These are phyloP conservation scores for Batrachochytrium dendrobatidis DNA, from an alignment of 371 early-diverging fungal genomes.

Conservation along the genomic window DNA sequence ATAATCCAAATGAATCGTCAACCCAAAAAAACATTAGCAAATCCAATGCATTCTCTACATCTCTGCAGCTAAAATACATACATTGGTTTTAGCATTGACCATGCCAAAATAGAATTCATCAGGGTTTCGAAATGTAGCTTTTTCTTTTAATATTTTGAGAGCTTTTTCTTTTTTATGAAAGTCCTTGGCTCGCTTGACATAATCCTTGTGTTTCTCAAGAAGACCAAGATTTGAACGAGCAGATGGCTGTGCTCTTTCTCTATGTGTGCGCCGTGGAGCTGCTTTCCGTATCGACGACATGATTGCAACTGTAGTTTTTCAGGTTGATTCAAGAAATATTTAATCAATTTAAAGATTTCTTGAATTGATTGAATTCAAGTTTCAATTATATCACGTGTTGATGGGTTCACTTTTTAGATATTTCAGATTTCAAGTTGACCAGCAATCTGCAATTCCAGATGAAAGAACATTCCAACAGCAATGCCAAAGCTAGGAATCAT, in stretches of 20 bases:
- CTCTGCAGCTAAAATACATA: neutral
- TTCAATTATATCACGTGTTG: too few species aligned
- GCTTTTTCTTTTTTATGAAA: constrained; percentile 78
- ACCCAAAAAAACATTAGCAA: neutral
- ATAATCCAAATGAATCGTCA: neutral
- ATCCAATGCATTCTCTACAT: neutral
- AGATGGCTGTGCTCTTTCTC: constrained; percentile 79
- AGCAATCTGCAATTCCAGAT: too few species aligned
- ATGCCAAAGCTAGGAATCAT: too few species aligned
- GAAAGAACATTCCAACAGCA: too few species aligned
- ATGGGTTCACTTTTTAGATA: too few species aligned
- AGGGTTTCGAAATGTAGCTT: constrained; percentile 82
- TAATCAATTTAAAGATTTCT: too few species aligned
- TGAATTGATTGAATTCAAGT: too few species aligned
- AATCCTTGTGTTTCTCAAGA: constrained; percentile 96
- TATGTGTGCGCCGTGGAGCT: constrained; percentile 81
- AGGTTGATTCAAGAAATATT: too few species aligned
- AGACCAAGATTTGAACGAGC: constrained; percentile 67
- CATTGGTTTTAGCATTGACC: constrained; percentile 70
- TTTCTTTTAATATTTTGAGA: constrained; percentile 73
- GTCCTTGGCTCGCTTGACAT: constrained; percentile 88
- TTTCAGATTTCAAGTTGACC: too few species aligned
- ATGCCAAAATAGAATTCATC: constrained; percentile 98
- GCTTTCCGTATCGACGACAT: constrained; percentile 73
- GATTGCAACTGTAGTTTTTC: too few species aligned